Evolutionary conservation across 192 early-diverging fungal species (phyloP), one percentile per base, ranked within the genome.

Genomic region (Spizellomyces sp.): DNA sequence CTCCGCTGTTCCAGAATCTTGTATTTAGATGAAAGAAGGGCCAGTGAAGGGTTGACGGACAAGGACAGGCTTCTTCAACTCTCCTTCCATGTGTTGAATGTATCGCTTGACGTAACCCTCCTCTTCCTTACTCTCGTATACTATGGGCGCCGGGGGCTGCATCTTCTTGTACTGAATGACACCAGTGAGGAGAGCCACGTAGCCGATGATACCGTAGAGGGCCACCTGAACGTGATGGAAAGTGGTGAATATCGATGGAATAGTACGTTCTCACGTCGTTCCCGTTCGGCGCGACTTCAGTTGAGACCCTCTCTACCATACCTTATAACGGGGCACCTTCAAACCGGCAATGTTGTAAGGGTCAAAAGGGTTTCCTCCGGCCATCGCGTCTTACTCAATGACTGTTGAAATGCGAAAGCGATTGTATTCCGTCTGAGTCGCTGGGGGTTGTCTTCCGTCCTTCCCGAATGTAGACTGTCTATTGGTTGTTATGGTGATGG

Each of bases 281-380:
- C 59, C 4, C 36, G n/a, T n/a, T 14, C 59, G 4, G 15, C 59
- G 12, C 22, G 10, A 12, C 59, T 27, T 17, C 59, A 61, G 22
- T 12, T 2, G 59, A 41, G 12, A 19, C 8, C n/a, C 10, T 45
- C 17, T n/a, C 55, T 1, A 8, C 15, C 50, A 9, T 74, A 84
- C 83, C 79, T 75, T 81, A 79, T 84, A 84, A 48, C 80, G 77
- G 52, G 77, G 83, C 58, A 84, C 59, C 63, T 75, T 68, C 41
- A 66, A 17, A 12, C 83, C 80, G 48, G 59, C 67, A 61, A 84
- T 61, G 52, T 62, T 67, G 79, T 75, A 79, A 41, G 77, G 45
- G 69, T 84, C 83, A 67, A 70, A 78, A 64, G 83, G 83, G 76
- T 81, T 79, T 67, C 83, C 83, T 60, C 57, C 61, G 21, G 73